Base-by-base conservation (phyloP, 495 filamentous ascomycete genomes). In the Neurospora sp. region DNA sequence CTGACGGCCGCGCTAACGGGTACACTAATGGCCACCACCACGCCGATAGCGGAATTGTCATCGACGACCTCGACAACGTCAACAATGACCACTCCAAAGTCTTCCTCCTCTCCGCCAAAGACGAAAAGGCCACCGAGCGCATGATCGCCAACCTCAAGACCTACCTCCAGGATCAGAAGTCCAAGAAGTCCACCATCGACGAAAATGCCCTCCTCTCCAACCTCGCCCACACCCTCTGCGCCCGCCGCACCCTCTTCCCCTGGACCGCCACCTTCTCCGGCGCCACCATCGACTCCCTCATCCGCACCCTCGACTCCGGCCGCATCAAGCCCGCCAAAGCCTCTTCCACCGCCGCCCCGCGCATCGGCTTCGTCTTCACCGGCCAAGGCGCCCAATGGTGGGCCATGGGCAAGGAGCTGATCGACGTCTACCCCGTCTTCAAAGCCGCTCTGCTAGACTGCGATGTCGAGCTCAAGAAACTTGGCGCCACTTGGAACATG, bases 381-480 rank as follows among this genome's bases (percentile, higher is more conserved):
- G 84, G 85, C 12, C 85, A 87, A 49, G 86, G 86, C 1, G 86
- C 87, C 7, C 85, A 89, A 69, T 90, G 86, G 86, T 74, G 82
- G 75, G 82, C 82, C 6, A 89, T 90, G 88, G 88, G 87, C 0
- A 80, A 84, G 3, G 85, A 86, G 73, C 79, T 89, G 0, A 76
- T 84, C 40, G 74, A 78, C 7, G 72, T 41, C 10, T 82, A 83
- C 54, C 78, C 79, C 1, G 76, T 78, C 5, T 83, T 81, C 74
- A 77, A 76, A 35, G 70, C 72, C 0, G 73, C 79, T 1, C 42
- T 84, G 35, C 38, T 79, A 20, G 74, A 80, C 66, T 81, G 77
- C 5, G 78, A 82, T 18, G 74, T 35, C 10, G 42, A 74, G 2
- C 77, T 84, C 2, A 79, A 83, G 74, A 77, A 82, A 8, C 75